Percentiles rank a stretch among this genome's conserved stretches.
These are phyloP conservation scores for Aspergillus vadensis DNA, from an alignment of 2,329 filamentous ascomycete genomes.

Conservation along the genomic window DNA sequence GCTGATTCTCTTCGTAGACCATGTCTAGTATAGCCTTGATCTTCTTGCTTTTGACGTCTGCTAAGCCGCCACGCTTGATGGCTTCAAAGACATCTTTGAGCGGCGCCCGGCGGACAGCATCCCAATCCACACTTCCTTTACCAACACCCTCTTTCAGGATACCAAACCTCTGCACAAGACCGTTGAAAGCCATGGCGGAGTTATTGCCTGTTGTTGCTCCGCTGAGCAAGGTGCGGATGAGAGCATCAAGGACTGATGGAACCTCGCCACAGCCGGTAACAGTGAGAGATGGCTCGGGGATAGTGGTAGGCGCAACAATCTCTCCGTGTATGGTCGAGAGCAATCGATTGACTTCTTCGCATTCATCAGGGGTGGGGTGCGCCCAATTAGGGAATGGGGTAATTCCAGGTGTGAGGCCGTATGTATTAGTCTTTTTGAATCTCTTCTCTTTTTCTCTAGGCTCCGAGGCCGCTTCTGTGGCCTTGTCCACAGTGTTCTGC, in stretches of 20 bases:
- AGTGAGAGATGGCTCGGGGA: slow-evolving; percentile 69
- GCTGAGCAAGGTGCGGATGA: slow-evolving; percentile 64
- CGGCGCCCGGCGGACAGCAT: slow-evolving; percentile 64
- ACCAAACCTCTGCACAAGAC: slow-evolving; percentile 66
- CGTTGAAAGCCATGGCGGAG: slow-evolving; percentile 66
- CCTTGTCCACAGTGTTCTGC: slow-evolving; percentile 23
- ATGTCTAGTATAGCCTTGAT: slow-evolving; percentile 75
- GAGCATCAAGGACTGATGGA: slow-evolving; percentile 64
- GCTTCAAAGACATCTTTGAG: slow-evolving; percentile 65
- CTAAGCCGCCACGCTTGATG: slow-evolving; percentile 71
- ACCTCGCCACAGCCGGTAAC: slow-evolving; percentile 71
- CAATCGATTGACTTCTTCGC: slow-evolving; percentile 67
- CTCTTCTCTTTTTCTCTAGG: background rate
- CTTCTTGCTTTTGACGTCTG: slow-evolving; percentile 67
- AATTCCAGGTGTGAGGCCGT: slow-evolving; percentile 57
- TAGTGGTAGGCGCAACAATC: slow-evolving; percentile 63
- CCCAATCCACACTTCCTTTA: slow-evolving; percentile 74
- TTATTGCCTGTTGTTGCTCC: slow-evolving; percentile 63
- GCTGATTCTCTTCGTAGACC: slow-evolving; percentile 68
- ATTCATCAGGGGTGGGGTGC: slow-evolving; percentile 68
- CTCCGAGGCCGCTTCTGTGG: slow-evolving; percentile 18
- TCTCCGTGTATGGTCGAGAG: slow-evolving; percentile 68
- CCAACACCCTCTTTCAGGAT: slow-evolving; percentile 63
- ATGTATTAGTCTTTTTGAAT: slow-evolving; percentile 36
- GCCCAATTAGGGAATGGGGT: slow-evolving; percentile 68